Conservation (phyloP, 2,329 filamentous ascomycete genomes). For the Aureobasidium namibiae region DNA sequence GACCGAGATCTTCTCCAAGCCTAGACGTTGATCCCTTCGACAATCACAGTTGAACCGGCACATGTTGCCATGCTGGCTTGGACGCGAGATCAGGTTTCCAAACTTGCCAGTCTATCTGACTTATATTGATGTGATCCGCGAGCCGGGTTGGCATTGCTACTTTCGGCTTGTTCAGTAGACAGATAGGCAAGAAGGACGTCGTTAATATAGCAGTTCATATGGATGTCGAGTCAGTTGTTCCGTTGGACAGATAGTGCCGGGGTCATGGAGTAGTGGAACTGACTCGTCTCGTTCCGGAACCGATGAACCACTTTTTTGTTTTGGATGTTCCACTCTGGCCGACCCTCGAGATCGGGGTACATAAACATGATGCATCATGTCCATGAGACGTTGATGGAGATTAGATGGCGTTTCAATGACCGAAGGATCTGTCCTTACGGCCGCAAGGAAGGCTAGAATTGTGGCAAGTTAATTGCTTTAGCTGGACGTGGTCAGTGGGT, state of each 20-base stretch:
- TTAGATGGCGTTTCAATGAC: no score
- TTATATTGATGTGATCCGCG: background rate
- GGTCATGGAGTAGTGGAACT: background rate
- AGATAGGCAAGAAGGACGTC: background rate
- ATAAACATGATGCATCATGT: background rate
- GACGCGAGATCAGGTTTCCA: background rate
- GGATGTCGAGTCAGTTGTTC: background rate
- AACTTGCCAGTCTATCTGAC: background rate
- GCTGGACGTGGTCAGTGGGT: background rate
- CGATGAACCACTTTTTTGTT: background rate
- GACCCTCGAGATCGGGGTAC: background rate
- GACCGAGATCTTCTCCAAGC: background rate
- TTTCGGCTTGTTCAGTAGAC: background rate
- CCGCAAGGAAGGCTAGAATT: background rate
- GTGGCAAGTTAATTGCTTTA: background rate
- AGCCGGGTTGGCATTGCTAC: background rate
- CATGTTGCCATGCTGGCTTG: background rate
- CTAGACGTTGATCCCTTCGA: background rate
- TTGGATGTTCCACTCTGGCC: background rate
- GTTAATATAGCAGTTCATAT: background rate
- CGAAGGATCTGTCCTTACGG: background rate
- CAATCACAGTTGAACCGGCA: background rate
- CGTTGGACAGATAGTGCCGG: background rate
- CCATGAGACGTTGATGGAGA: background rate
- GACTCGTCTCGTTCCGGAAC: slow-evolving; percentile 3